Evolutionary conservation across 768 basidiomycete genomes (phyloP).

Genomic region (Peribolospora baueri): DNA sequence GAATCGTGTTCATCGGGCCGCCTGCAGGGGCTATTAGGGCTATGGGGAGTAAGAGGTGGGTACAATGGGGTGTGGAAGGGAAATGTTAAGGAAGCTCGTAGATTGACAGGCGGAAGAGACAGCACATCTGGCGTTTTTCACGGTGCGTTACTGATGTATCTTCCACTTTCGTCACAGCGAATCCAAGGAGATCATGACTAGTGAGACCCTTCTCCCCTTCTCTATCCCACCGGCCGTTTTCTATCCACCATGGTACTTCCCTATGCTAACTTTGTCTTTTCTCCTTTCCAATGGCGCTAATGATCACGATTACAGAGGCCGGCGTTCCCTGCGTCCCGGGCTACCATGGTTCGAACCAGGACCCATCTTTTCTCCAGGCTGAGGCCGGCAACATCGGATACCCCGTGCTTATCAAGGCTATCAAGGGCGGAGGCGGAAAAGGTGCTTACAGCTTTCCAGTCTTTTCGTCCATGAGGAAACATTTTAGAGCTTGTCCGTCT

Average conservation of each 20-base stretch:
- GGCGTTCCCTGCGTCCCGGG: slow-evolving; percentile 84
- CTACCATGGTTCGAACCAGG: slow-evolving; percentile 67
- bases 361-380: slow-evolving; percentile 39
- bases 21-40: slow-evolving; percentile 64
- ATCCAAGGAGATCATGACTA: slow-evolving; percentile 82
- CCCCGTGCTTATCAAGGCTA: slow-evolving; percentile 87
- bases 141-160: background rate
- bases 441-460: slow-evolving; percentile 14
- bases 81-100: background rate
- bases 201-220: slow-evolving; percentile 21
- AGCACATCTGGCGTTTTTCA: too few species aligned
- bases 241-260: background rate
- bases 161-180: slow-evolving; percentile 28
- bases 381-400: slow-evolving; percentile 57
- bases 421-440: slow-evolving; percentile 84
- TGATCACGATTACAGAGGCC: slow-evolving; percentile 28
- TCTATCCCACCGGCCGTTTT: too few species aligned
- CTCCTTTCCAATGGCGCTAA: background rate
- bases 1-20: slow-evolving; percentile 75
- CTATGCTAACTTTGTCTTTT: background rate
- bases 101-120: background rate
- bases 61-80: slow-evolving; percentile 19
- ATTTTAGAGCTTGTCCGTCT: too few species aligned
- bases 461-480: too few species aligned
- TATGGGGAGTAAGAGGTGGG: slow-evolving; percentile 79